Base-by-base conservation (phyloP, 768 basidiomycete species). In the Lactarius sp. region DNA sequence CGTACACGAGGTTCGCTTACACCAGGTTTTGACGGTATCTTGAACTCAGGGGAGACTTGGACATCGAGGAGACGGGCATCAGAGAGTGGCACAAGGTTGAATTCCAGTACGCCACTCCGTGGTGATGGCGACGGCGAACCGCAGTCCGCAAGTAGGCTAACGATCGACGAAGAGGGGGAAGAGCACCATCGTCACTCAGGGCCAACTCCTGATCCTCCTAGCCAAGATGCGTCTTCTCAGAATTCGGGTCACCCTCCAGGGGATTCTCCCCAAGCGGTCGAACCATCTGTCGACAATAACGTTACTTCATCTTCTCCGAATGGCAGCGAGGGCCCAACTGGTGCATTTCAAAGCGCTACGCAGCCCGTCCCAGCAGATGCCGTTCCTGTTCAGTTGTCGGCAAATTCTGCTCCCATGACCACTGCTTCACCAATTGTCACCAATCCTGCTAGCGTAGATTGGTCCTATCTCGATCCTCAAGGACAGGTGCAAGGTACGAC, bases 391-490 rank as follows among this genome's bases (percentile, higher is more conserved):
- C 64, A 14, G 13, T 6, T 42, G 16, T 31, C 20, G 39, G 52
- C 59, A 37, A 61, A 62, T 13, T 14, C 55, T 34, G 36, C 22
- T 13, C 31, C 57, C 27, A 41, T 54, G 60, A 13, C 51, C 9
- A 33, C 64, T 37, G 18, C 49, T 59, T 81, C 81, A 54, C 80
- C 81, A 56, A 81, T 79, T 54, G 68, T 80, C 46, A 65, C 74
- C 51, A 87, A 88, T 75, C 77, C 83, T 37, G 79, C 81, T 34
- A 80, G 74, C 66, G 74, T 94, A 22, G 85, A 92, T 72, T 98
- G 94, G 94, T 89, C 86, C 27, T 98, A 98, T 74, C 83, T 93
- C 55, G 94, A 98, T 72, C 94, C 93, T 20, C 84, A 89, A 68
- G 93, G 94, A n/a, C 84, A 88, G 63, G 77, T 95, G 47, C 94